A percentile compares a stretch with the other conserved stretches of the same genome.
phyloP scores from a whole-genome alignment of 2,329 filamentous ascomycete genomes.

The Lecanoromycetidae sp. region DNA sequence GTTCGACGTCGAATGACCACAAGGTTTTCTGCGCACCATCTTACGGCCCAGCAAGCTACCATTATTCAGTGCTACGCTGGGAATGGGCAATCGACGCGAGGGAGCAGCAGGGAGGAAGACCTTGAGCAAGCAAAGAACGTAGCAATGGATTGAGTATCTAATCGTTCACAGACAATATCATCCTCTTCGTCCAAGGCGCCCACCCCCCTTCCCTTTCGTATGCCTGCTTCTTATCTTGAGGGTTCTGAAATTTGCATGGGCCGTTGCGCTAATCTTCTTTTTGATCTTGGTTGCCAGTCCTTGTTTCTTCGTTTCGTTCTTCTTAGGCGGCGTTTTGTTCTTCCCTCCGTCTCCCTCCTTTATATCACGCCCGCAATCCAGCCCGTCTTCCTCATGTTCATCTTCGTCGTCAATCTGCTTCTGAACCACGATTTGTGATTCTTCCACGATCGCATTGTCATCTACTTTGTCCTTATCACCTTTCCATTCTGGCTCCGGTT shows the following conservation, averaged over 20 bases:
- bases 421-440: background rate
- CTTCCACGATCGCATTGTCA: slow-evolving; percentile 4
- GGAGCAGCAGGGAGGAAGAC: too few species aligned
- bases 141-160: background rate
- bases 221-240: slow-evolving; percentile 32
- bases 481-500: slow-evolving; percentile 21
- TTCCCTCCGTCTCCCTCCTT: slow-evolving; percentile 3
- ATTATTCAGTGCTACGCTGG: too few species aligned
- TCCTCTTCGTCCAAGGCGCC: slow-evolving; percentile 19
- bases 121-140: background rate
- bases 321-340: background rate
- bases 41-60: too few species aligned
- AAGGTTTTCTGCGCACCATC: too few species aligned
- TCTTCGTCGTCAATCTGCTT: background rate
- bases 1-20: too few species aligned
- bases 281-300: slow-evolving; percentile 17
- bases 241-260: slow-evolving; percentile 38
- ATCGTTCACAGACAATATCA: slow-evolving; percentile 14
- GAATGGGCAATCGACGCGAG: too few species aligned
- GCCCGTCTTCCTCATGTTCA: background rate
- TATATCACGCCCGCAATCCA: background rate
- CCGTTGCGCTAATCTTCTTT: slow-evolving; percentile 33
- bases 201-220: slow-evolving; percentile 23
- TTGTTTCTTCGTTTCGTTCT: slow-evolving; percentile 10
- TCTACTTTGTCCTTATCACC: slow-evolving; percentile 9